Evolutionary conservation across 768 basidiomycete genomes (phyloP).

Genomic region (Gelatoporia subvermispora): DNA sequence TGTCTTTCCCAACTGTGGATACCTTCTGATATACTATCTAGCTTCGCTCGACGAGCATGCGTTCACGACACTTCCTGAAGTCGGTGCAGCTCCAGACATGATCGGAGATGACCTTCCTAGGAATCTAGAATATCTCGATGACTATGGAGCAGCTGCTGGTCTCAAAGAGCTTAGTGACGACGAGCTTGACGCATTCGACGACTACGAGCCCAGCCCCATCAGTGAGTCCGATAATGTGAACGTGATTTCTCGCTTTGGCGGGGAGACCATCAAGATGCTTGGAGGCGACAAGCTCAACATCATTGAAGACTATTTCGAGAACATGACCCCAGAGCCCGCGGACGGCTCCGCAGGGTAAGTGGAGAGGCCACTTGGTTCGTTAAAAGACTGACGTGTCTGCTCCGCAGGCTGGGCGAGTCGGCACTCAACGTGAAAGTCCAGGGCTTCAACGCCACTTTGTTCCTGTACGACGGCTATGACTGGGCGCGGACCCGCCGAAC

Average conservation of each 20-base stretch:
- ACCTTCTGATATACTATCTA: slow-evolving; percentile 19
- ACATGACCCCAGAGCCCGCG: slow-evolving; percentile 49
- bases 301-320: slow-evolving; percentile 72
- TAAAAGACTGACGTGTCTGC: background rate
- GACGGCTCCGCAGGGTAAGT: slow-evolving; percentile 46
- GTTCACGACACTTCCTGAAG: slow-evolving; percentile 68
- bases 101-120: slow-evolving; percentile 87
- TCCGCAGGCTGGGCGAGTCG: slow-evolving; percentile 39
- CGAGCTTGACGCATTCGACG: slow-evolving; percentile 50
- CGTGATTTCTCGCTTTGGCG: slow-evolving; percentile 60
- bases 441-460: slow-evolving; percentile 59
- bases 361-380: slow-evolving; percentile 4
- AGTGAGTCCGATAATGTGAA: slow-evolving; percentile 28
- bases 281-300: slow-evolving; percentile 57
- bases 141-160: slow-evolving; percentile 73
- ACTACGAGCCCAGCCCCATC: no score
- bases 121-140: slow-evolving; percentile 84
- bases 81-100: slow-evolving; percentile 82
- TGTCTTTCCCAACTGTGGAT: background rate
- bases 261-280: slow-evolving; percentile 83
- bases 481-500: slow-evolving; percentile 82
- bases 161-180: slow-evolving; percentile 69
- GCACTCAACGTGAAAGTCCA: slow-evolving; percentile 50
- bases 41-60: slow-evolving; percentile 81
- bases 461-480: slow-evolving; percentile 92